Percentiles rank a stretch among this genome's conserved stretches.
Conservation (phyloP, 768 basidiomycete species). For the Mycena galericulata region DNA sequence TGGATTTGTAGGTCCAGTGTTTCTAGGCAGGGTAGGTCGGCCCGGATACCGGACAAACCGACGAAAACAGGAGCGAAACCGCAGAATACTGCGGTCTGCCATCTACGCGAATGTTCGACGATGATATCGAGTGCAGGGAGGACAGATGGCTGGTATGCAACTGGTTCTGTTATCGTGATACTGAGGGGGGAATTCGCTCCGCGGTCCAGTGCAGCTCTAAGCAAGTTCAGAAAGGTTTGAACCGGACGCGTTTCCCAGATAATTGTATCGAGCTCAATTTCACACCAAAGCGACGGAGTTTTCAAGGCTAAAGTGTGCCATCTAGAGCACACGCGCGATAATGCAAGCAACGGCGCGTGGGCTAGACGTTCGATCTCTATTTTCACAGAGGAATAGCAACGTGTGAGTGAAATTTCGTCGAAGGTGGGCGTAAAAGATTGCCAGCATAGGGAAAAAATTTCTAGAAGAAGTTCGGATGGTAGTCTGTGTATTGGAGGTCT, state of each 20-base stretch:
- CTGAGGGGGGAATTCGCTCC: not conserved
- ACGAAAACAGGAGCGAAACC: too few species aligned
- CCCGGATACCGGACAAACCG: not conserved
- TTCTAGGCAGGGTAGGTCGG: not conserved
- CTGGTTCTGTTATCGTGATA: not conserved
- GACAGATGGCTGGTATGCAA: not conserved
- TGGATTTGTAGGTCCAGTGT: not conserved
- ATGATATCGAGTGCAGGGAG: not conserved
- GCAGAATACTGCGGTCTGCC: not conserved
- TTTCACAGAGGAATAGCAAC: not conserved
- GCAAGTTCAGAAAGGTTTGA: not conserved
- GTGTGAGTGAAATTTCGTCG: not conserved
- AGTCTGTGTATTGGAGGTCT: not conserved
- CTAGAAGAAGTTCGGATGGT: not conserved
- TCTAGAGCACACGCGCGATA: not conserved
- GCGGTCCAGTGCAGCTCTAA: not conserved
- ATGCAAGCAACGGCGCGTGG: not conserved
- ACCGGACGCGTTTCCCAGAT: not conserved
- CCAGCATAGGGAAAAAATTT: not conserved
- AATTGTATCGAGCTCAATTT: not conserved
- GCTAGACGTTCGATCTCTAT: not conserved
- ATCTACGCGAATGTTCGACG: not conserved
- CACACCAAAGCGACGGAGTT: not conserved
- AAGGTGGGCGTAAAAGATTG: not conserved
- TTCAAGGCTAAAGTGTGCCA: not conserved